Conservation (phyloP, 225 moss, liverwort and hornwort genomes). For the Antitrichia curtipendula region DNA sequence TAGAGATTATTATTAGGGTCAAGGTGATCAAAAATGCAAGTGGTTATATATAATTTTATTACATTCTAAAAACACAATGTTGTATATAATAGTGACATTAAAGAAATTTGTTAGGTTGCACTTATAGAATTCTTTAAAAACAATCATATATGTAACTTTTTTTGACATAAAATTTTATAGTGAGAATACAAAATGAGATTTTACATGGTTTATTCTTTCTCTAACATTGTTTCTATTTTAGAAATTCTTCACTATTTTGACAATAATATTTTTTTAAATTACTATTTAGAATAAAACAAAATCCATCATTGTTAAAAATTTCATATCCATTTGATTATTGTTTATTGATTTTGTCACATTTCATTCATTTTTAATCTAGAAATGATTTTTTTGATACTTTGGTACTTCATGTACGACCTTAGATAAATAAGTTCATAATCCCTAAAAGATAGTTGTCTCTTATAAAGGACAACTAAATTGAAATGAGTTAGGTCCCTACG, state of each 20-base stretch:
- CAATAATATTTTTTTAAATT: not conserved
- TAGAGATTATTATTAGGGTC: accelerated
- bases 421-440: accelerated
- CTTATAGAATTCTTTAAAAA: not conserved
- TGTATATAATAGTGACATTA: not conserved
- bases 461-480: accelerated
- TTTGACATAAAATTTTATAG: no score
- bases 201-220: not conserved
- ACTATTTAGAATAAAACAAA: not conserved
- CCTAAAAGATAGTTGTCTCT: not conserved
- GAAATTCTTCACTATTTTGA: not conserved
- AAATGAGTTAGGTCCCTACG: not conserved
- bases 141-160: not conserved
- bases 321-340: not conserved
- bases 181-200: not conserved
- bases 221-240: not conserved
- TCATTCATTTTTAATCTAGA: not conserved
- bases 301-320: not conserved
- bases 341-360: not conserved
- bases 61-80: not conserved
- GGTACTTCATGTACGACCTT: not conserved
- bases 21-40: not conserved
- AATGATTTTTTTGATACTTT: no score
- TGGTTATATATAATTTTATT: not conserved
- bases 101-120: not conserved